Conservation (phyloP, 2,329 filamentous ascomycete species). For the Ophiostoma sp. region DNA sequence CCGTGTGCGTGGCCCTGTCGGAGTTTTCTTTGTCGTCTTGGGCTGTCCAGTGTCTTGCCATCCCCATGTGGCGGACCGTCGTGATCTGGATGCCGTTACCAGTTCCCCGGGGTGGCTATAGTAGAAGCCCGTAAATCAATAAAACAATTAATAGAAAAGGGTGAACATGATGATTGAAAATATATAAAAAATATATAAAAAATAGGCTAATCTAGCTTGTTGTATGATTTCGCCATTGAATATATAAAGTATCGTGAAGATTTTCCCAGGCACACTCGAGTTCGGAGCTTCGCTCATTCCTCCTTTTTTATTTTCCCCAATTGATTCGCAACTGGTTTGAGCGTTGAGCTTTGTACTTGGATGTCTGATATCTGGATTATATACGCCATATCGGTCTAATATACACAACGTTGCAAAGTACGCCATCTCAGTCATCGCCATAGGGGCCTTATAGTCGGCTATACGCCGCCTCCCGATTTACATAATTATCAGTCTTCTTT, state of each 20-base stretch:
- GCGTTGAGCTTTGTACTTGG: not conserved
- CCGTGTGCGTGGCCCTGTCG: not conserved
- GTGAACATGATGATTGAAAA: not conserved
- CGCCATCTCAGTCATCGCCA: not conserved
- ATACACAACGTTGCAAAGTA: not conserved
- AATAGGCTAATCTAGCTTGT: not conserved
- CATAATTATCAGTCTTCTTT: not conserved
- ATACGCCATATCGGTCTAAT: not conserved
- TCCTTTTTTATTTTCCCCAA: not conserved
- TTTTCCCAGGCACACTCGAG: not conserved
- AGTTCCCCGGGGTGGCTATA: constrained; percentile 11
- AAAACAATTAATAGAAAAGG: not conserved
- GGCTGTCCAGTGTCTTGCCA: not conserved
- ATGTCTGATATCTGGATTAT: not conserved
- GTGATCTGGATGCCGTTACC: constrained; percentile 7
- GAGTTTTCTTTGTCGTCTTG: constrained; percentile 4
- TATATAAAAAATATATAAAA: not conserved
- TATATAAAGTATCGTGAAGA: constrained; percentile 5
- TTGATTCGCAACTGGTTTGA: not conserved
- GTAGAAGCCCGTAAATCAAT: not conserved
- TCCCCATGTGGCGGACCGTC: not conserved
- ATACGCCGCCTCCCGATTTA: not conserved
- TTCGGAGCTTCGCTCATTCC: not conserved
- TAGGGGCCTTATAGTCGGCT: not conserved
- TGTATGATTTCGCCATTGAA: not conserved